Evolutionary conservation across 495 filamentous ascomycete species (phyloP).

Genomic region (Neurospora terricola): DNA sequence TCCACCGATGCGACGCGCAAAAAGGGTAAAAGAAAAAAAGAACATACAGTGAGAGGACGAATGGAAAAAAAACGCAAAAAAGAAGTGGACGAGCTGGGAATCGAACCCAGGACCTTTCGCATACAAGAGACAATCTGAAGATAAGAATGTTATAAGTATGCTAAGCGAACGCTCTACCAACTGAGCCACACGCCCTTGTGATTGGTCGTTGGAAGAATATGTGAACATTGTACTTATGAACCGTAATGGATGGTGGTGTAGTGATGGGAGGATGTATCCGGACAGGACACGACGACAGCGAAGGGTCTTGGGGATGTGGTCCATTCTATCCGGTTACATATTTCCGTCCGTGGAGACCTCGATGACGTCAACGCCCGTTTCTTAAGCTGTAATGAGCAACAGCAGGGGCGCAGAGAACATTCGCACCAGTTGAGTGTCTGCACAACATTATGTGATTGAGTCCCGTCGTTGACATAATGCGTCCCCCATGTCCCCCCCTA

Average conservation of each 20-base stretch:
- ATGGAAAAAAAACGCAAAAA: background rate
- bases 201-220: background rate
- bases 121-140: background rate
- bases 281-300: too few species aligned
- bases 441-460: background rate
- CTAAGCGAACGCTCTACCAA: background rate
- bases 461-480: background rate
- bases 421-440: too few species aligned
- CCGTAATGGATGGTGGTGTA: background rate
- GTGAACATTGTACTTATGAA: background rate
- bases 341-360: too few species aligned
- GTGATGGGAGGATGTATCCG: background rate
- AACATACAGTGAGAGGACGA: too few species aligned
- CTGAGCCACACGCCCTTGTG: background rate
- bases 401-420: too few species aligned
- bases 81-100: background rate
- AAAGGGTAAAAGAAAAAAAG: too few species aligned
- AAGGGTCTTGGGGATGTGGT: too few species aligned
- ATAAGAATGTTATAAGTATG: background rate
- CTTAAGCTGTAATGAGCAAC: too few species aligned
- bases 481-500: background rate
- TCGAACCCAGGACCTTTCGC: background rate
- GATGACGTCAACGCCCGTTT: too few species aligned
- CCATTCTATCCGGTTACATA: too few species aligned
- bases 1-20: too few species aligned